Conservation (phyloP, 306 rosid species). For the Clitoria ternatea region DNA sequence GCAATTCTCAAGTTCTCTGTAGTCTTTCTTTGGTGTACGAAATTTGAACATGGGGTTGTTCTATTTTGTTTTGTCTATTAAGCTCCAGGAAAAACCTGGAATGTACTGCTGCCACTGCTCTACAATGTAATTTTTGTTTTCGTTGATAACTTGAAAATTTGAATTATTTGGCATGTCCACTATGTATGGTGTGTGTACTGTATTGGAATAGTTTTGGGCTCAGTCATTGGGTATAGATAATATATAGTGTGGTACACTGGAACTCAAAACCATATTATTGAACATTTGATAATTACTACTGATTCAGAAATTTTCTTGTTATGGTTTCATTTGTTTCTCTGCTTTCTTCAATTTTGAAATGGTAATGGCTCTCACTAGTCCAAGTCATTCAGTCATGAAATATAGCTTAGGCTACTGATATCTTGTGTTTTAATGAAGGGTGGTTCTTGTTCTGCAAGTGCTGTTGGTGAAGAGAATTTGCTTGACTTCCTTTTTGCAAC, state of each 20-base stretch:
- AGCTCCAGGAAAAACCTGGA: background rate
- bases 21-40: background rate
- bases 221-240: background rate
- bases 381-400: constrained; percentile 1
- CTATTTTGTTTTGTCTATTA: background rate
- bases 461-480: constrained; percentile 46
- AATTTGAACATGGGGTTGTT: background rate
- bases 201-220: background rate
- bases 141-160: background rate
- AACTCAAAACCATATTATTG: background rate
- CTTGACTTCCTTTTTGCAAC: constrained; percentile 61
- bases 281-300: background rate
- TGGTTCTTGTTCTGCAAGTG: constrained; percentile 41
- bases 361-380: background rate
- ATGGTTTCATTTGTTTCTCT: background rate
- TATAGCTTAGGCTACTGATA: background rate
- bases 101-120: background rate
- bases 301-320: background rate
- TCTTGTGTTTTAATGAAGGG: constrained; percentile 37
- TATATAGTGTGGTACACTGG: background rate
- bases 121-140: background rate
- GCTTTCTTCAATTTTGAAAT: background rate
- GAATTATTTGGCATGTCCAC: background rate
- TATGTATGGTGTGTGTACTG: background rate
- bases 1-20: background rate